Percentiles rank a stretch among this genome's conserved stretches.
phyloP scores from a whole-genome alignment of 352 stramenopile genomes.

The Pythium guiyangense region DNA sequence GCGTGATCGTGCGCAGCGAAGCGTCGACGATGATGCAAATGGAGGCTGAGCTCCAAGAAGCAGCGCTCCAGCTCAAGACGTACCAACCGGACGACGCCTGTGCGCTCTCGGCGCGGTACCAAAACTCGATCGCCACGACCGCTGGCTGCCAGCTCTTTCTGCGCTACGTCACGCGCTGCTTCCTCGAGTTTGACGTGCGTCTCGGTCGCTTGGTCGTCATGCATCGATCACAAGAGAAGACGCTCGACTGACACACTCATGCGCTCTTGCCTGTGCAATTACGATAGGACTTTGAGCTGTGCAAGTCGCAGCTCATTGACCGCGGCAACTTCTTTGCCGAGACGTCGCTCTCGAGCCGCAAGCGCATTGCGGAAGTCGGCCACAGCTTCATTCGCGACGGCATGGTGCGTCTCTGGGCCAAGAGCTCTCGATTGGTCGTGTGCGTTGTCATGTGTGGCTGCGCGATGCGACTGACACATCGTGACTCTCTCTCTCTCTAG shows the following conservation, averaged over 20 bases:
- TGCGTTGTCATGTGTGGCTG: background rate
- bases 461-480: background rate
- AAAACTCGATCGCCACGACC: slow-evolving; percentile 88
- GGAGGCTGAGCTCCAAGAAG: slow-evolving; percentile 89
- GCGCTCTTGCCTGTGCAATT: no score
- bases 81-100: slow-evolving; percentile 42
- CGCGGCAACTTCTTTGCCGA: slow-evolving; percentile 91
- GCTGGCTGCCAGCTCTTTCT: slow-evolving; percentile 93
- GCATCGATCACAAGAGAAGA: background rate
- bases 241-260: background rate
- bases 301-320: slow-evolving; percentile 88
- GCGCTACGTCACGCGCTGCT: slow-evolving; percentile 90
- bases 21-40: slow-evolving; percentile 96
- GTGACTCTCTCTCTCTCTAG: slow-evolving; percentile 18
- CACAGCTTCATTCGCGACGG: slow-evolving; percentile 94
- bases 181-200: slow-evolving; percentile 83
- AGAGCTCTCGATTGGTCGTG: background rate
- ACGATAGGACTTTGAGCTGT: slow-evolving; percentile 86
- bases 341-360: slow-evolving; percentile 89
- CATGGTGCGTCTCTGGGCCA: slow-evolving; percentile 39
- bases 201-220: background rate
- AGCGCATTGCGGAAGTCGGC: slow-evolving; percentile 91
- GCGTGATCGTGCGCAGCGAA: slow-evolving; percentile 87
- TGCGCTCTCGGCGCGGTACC: slow-evolving; percentile 38
- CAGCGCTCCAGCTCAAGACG: slow-evolving; percentile 62